These are phyloP conservation scores for Boletellus deceptivus DNA, from an alignment of 1,284 basidiomycete genomes.

Conservation along the genomic window DNA sequence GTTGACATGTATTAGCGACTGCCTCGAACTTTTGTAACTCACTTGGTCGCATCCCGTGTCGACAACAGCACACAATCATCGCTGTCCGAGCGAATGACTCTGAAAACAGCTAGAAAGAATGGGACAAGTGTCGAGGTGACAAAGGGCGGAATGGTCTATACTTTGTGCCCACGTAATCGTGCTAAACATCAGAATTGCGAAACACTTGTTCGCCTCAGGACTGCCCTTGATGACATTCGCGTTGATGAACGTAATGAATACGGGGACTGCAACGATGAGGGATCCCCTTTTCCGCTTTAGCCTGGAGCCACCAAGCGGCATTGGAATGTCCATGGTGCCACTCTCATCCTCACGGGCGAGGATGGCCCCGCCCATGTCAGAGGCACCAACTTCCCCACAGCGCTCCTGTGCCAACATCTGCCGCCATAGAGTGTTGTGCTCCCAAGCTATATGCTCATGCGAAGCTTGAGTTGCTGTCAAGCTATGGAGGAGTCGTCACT, in stretches of 20 bases:
- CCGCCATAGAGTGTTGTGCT: slow-evolving; percentile 94
- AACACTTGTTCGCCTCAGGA: slow-evolving; percentile 85
- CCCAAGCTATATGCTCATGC: slow-evolving; percentile 95
- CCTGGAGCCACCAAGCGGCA: slow-evolving; percentile 62
- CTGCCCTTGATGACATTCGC: slow-evolving; percentile 56
- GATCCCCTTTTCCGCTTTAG: slow-evolving; percentile 65
- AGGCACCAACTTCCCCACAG: slow-evolving; percentile 52
- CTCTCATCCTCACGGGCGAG: slow-evolving; percentile 54
- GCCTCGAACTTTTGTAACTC: slow-evolving; percentile 26
- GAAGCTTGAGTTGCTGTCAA: slow-evolving; percentile 78
- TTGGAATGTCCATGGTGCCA: slow-evolving; percentile 53
- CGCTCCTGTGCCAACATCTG: slow-evolving; percentile 95
- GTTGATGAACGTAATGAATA: slow-evolving; percentile 65
- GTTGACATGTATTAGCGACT: not conserved
- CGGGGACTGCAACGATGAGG: slow-evolving; percentile 52
- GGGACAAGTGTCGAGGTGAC: slow-evolving; percentile 93
- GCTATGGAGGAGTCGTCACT: slow-evolving; percentile 73
- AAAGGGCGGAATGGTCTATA: slow-evolving; percentile 93
- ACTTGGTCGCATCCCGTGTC: slow-evolving; percentile 82
- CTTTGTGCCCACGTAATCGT: slow-evolving; percentile 86
- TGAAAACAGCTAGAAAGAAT: slow-evolving; percentile 82
- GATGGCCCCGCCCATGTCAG: slow-evolving; percentile 45
- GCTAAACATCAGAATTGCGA: slow-evolving; percentile 88
- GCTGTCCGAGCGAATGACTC: slow-evolving; percentile 65
- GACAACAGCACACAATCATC: slow-evolving; percentile 54